Percentiles rank a stretch among this genome's conserved stretches.
Conservation (phyloP, 306 rosid species). For the Vachellia pachyceras region DNA sequence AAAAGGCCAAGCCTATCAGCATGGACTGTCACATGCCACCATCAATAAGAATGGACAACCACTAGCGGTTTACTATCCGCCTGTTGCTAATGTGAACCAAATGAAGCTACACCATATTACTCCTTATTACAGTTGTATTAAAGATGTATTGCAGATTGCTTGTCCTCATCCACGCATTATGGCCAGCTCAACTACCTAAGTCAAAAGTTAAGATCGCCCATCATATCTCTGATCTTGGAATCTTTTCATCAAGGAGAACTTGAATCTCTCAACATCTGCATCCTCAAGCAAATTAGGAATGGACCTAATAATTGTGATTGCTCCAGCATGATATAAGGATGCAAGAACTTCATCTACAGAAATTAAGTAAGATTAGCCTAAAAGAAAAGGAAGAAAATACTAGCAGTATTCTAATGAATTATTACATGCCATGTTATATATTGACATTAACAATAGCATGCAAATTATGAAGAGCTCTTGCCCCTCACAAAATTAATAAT, state of each 20-base stretch:
- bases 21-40: neutral
- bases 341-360: constrained; percentile 72
- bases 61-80: neutral
- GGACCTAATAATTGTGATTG: constrained; percentile 62
- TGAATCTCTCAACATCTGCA: constrained; percentile 64
- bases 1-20: neutral
- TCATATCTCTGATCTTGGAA: constrained; percentile 76
- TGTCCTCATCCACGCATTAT: neutral
- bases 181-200: constrained; percentile 1
- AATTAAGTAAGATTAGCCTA: constrained; percentile 18
- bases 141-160: neutral
- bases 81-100: neutral
- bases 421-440: too few relatives aligned
- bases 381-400: neutral
- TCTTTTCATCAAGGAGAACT: constrained; percentile 70
- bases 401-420: neutral
- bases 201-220: constrained; percentile 47
- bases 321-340: constrained; percentile 79
- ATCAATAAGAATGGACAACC: neutral
- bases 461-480: neutral
- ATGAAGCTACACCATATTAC: neutral
- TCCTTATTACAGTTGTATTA: neutral
- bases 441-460: neutral
- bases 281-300: constrained; percentile 67
- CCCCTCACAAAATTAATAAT: neutral